A percentile compares a stretch with the other conserved stretches of the same genome.
Conservation (phyloP, 805 yeast genomes). For the Groenewaldozyma tartarivorans region DNA sequence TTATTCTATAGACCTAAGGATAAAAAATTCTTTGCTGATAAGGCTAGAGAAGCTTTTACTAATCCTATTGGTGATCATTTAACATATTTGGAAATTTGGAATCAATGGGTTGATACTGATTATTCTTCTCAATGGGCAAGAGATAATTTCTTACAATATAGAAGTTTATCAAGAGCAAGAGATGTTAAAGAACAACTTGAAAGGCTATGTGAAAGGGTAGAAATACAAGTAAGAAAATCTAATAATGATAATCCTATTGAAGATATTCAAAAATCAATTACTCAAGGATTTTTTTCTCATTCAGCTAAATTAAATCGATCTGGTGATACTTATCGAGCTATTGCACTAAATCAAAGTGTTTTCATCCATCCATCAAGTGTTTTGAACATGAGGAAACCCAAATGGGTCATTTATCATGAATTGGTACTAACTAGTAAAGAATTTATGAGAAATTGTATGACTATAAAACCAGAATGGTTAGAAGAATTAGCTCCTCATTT, state of each 20-base stretch:
- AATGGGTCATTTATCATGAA: conserved; percentile 75
- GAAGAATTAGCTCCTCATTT: conserved; percentile 39
- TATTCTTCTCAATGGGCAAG: conserved; percentile 64
- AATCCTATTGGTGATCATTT: conserved; percentile 79
- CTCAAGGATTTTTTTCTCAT: conserved; percentile 34
- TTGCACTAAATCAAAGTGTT: conserved; percentile 60
- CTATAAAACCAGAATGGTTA: conserved; percentile 79
- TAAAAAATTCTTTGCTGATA: conserved; percentile 66
- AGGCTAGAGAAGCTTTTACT: conserved; percentile 61
- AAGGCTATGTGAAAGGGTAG: conserved; percentile 44
- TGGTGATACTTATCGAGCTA: conserved; percentile 63
- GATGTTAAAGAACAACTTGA: conserved; percentile 71
- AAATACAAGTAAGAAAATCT: conserved; percentile 38
- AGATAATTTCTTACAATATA: conserved; percentile 71
- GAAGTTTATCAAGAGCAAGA: conserved; percentile 64
- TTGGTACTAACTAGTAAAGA: conserved; percentile 76
- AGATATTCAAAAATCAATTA: conserved; percentile 50
- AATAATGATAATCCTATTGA: conserved; percentile 53
- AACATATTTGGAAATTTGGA: conserved; percentile 70
- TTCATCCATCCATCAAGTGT: conserved; percentile 83
- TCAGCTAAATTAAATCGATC: conserved; percentile 47
- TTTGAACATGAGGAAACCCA: conserved; percentile 52
- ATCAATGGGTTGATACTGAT: conserved; percentile 58
- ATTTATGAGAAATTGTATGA: conserved; percentile 82
- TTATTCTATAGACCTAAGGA: conserved; percentile 74